Conservation (phyloP, 2,329 filamentous ascomycete genomes). For the Botrytis squamosa region DNA sequence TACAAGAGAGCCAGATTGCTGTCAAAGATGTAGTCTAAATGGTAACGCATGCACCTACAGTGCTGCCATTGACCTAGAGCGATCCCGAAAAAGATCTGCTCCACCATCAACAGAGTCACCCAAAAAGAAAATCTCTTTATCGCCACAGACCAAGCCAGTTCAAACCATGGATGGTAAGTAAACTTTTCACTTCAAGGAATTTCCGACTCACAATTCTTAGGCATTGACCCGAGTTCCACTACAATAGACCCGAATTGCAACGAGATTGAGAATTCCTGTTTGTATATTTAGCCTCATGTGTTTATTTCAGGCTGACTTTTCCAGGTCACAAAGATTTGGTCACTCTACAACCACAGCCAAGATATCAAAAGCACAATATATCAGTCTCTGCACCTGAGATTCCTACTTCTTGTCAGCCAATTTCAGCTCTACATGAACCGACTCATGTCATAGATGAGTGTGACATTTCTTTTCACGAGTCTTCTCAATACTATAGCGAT, state of each 20-base stretch:
- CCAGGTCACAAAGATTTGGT: not conserved
- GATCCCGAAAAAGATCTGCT: conserved; percentile 5
- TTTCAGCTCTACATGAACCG: not conserved
- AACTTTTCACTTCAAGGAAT: not conserved
- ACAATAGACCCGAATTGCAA: not conserved
- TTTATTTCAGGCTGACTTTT: not conserved
- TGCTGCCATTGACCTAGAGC: not conserved
- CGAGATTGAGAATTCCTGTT: not conserved
- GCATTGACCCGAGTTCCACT: not conserved
- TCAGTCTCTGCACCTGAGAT: not conserved
- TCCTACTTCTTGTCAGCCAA: not conserved
- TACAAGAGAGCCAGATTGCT: conserved; percentile 5
- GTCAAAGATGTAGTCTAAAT: not conserved
- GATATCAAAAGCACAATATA: not conserved
- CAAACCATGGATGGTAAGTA: not conserved
- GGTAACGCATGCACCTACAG: conserved; percentile 1
- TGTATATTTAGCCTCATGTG: not conserved
- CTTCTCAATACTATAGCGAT: not conserved
- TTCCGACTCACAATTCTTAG: not conserved
- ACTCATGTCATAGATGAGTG: not conserved
- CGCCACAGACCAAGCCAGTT: not conserved
- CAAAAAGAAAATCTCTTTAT: not conserved
- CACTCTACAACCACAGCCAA: not conserved
- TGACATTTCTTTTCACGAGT: not conserved
- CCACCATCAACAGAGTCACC: not conserved